A percentile compares a stretch with the other conserved stretches of the same genome.
These are phyloP conservation scores for Potentilla sterilis DNA, from an alignment of 306 rosid species.

Conservation along the genomic window DNA sequence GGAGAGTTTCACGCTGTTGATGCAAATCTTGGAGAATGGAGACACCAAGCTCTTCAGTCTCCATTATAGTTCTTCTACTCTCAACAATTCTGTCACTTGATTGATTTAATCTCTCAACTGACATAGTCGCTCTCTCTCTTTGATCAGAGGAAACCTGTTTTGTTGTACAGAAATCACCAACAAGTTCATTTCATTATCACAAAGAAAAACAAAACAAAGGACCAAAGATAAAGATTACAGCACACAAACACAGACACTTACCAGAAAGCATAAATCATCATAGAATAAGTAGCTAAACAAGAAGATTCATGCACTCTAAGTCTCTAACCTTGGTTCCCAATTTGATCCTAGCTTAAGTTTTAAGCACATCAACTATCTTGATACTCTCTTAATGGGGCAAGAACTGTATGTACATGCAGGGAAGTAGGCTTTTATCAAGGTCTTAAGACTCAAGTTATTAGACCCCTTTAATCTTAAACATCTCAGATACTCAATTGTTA, in stretches of 20 bases:
- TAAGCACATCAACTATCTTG: background rate
- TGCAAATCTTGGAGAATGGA: slow-evolving; percentile 84
- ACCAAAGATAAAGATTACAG: slow-evolving; percentile 16
- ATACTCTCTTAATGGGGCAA: background rate
- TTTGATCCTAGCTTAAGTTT: background rate
- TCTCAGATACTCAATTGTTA: background rate
- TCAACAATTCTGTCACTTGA: slow-evolving; percentile 67
- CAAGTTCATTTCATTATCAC: background rate
- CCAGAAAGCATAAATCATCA: background rate
- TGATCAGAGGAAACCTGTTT: slow-evolving; percentile 75
- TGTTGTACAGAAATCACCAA: slow-evolving; percentile 22
- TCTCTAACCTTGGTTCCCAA: background rate
- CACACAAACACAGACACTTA: background rate
- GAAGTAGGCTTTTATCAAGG: background rate
- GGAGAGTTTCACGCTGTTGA: slow-evolving; percentile 83
- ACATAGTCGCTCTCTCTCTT: slow-evolving; percentile 72
- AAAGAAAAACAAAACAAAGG: background rate
- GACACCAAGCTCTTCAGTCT: slow-evolving; percentile 82
- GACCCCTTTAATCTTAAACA: background rate
- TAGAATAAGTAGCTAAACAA: background rate
- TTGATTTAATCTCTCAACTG: slow-evolving; percentile 67
- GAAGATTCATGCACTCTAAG: background rate
- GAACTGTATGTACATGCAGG: background rate
- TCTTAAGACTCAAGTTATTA: background rate
- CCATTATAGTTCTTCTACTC: slow-evolving; percentile 75